A percentile compares a stretch with the other conserved stretches of the same genome.
These are phyloP conservation scores for Eimeria necatrix DNA, from an alignment of 169 alveolate species.

Conservation along the genomic window DNA sequence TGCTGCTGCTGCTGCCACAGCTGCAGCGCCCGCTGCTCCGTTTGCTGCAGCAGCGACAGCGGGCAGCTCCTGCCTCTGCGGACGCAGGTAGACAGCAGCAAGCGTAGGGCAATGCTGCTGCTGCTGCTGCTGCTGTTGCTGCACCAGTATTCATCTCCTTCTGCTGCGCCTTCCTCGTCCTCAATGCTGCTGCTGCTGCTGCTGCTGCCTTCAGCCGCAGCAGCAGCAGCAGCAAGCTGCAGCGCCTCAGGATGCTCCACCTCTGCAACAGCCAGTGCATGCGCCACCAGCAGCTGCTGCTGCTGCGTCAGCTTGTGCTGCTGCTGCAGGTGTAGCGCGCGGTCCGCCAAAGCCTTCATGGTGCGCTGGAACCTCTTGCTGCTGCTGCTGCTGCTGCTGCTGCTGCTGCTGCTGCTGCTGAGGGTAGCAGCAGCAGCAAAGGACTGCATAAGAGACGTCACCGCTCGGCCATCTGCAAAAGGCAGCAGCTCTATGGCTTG, in stretches of 20 bases:
- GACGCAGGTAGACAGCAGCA: slow-evolving; percentile 40
- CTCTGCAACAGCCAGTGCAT: slow-evolving; percentile 10
- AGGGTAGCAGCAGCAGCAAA: slow-evolving; percentile 57
- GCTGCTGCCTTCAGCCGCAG: not conserved
- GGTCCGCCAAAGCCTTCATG: slow-evolving; percentile 32
- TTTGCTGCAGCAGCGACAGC: slow-evolving; percentile 4
- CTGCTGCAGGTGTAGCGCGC: slow-evolving; percentile 41
- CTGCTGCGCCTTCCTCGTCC: not conserved
- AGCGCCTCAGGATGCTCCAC: slow-evolving; percentile 8
- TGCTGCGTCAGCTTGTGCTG: slow-evolving; percentile 26
- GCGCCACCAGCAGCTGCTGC: slow-evolving; percentile 43
- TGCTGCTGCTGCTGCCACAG: slow-evolving; percentile 38
- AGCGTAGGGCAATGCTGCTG: slow-evolving; percentile 43
- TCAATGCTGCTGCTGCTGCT: not conserved
- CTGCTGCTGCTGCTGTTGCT: slow-evolving; percentile 57
- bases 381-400: slow-evolving; percentile 38
- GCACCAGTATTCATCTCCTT: not conserved
- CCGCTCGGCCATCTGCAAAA: not conserved
- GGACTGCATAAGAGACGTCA: slow-evolving; percentile 20
- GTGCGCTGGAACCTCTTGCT: not conserved
- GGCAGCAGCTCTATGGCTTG: slow-evolving; percentile 55
- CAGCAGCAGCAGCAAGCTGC: slow-evolving; percentile 60
- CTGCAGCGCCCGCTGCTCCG: slow-evolving; percentile 50
- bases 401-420: slow-evolving; percentile 24
- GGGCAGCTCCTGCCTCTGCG: slow-evolving; percentile 22